Evolutionary conservation across 768 basidiomycete genomes (phyloP).

Genomic region (Artomyces pyxidatus): DNA sequence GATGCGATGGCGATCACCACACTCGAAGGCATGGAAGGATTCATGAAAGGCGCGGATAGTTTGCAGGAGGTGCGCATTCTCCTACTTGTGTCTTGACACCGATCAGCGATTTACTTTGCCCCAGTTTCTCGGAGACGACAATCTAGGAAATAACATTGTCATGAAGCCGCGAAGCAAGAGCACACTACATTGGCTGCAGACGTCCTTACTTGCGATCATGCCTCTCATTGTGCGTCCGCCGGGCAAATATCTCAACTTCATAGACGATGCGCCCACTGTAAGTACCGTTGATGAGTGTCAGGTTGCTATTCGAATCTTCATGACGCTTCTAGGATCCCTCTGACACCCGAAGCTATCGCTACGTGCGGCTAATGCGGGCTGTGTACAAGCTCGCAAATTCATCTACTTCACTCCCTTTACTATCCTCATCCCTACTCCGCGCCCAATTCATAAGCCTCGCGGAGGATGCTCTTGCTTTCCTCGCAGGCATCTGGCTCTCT

Average conservation of each 20-base stretch:
- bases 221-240: conserved; percentile 40
- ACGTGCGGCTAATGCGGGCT: conserved; percentile 50
- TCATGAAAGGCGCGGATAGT: conserved; percentile 22
- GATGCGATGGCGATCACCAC: conserved; percentile 36
- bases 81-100: not conserved
- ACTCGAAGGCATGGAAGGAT: conserved; percentile 36
- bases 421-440: conserved; percentile 53
- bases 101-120: not conserved
- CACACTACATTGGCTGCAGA: conserved; percentile 50
- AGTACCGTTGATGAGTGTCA: not conserved
- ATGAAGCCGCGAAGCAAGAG: conserved; percentile 52
- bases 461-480: conserved; percentile 69
- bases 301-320: no score
- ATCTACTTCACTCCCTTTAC: conserved; percentile 35
- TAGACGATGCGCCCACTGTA: conserved; percentile 20
- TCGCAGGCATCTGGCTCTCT: conserved; percentile 59
- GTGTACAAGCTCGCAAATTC: conserved; percentile 64
- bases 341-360: conserved; percentile 27
- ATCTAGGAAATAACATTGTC: conserved; percentile 41
- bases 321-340: no score
- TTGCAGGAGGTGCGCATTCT: conserved; percentile 22
- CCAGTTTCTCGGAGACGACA: conserved; percentile 38
- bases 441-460: conserved; percentile 60
- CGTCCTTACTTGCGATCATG: conserved; percentile 45
- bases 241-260: conserved; percentile 41